Evolutionary conservation across 805 yeast genomes (phyloP).

Genomic region (Suhomyces tanzawaensis): DNA sequence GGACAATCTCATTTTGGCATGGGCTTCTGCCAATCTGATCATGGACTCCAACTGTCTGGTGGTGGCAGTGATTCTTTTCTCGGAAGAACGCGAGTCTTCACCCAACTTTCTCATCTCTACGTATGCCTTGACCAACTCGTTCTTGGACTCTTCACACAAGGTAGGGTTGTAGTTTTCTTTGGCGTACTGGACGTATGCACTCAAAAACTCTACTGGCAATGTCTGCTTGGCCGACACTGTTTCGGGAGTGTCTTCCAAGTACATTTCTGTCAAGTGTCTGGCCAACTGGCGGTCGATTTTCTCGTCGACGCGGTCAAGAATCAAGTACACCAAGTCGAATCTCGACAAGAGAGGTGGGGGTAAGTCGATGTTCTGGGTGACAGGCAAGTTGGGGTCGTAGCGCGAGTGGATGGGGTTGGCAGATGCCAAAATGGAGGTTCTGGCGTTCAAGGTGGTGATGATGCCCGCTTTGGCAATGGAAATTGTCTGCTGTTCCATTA

Average conservation of each 20-base stretch:
- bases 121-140: conserved; percentile 79
- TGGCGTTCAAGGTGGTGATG: conserved; percentile 92
- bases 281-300: conserved; percentile 82
- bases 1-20: conserved; percentile 91
- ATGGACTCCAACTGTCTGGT: conserved; percentile 95
- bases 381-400: conserved; percentile 92
- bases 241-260: conserved; percentile 81
- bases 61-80: conserved; percentile 93
- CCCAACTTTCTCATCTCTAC: conserved; percentile 94
- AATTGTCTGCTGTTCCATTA: conserved; percentile 98
- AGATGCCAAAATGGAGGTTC: conserved; percentile 93
- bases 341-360: conserved; percentile 96
- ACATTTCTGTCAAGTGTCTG: conserved; percentile 84
- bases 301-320: conserved; percentile 91
- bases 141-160: conserved; percentile 75
- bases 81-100: conserved; percentile 82
- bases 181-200: conserved; percentile 91
- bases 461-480: conserved; percentile 98
- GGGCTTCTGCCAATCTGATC: conserved; percentile 94
- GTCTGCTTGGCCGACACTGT: conserved; percentile 66
- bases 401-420: conserved; percentile 97
- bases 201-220: conserved; percentile 82
- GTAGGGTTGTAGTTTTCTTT: conserved; percentile 80
- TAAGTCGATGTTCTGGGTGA: conserved; percentile 89
- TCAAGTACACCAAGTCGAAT: conserved; percentile 89